Conservation (phyloP, 176 grass and related monocot genomes). For the Oryza nivara region DNA sequence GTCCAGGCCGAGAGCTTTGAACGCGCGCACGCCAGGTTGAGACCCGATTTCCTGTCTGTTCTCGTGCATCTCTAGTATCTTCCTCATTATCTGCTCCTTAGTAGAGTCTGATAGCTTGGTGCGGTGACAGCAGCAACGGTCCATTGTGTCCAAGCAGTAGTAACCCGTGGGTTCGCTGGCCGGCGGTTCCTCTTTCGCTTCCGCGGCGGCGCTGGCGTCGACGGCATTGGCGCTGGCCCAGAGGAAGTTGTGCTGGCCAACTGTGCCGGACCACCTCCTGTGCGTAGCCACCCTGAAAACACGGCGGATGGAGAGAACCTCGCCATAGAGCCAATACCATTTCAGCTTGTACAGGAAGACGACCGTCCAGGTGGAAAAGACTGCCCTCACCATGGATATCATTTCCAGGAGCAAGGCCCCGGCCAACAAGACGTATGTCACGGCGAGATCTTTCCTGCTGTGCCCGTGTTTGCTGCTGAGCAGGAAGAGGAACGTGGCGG, state of each 20-base stretch:
- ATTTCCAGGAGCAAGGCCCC: constrained; percentile 45
- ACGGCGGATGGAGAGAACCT: background rate
- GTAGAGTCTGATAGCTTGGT: constrained; percentile 9
- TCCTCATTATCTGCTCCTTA: constrained; percentile 11
- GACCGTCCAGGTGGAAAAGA: constrained; percentile 27
- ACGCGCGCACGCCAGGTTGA: background rate
- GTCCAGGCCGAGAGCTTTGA: too few species aligned
- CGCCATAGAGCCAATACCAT: background rate
- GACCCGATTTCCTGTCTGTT: background rate
- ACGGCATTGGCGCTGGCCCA: constrained; percentile 1
- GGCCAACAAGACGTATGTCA: constrained; percentile 44
- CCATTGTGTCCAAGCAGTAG: background rate
- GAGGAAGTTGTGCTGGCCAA: constrained; percentile 40
- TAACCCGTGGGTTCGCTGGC: background rate
- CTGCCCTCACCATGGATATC: background rate
- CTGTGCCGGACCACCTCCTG: background rate
- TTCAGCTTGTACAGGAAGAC: background rate
- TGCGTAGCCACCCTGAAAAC: background rate
- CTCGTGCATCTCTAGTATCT: background rate
- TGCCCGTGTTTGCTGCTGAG: constrained; percentile 3
- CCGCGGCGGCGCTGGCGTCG: background rate
- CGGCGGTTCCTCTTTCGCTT: too few species aligned
- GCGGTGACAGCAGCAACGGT: constrained; percentile 25
- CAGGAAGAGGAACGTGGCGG: constrained; percentile 31
- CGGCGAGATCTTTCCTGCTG: constrained; percentile 16